Evolutionary conservation across 768 basidiomycete species (phyloP).

Genomic region (Boletus sensibilis): DNA sequence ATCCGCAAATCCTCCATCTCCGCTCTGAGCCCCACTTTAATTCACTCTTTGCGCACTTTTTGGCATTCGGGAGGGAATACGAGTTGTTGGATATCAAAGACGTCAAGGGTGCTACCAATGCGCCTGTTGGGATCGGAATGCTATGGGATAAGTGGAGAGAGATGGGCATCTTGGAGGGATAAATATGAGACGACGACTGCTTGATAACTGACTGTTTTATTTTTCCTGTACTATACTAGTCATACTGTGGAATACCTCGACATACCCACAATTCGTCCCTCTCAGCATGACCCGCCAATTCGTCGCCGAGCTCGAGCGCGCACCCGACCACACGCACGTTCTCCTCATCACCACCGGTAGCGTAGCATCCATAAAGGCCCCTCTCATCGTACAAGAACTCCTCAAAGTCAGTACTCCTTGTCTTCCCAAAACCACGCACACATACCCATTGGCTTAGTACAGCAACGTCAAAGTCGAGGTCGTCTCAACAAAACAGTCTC

Average conservation of each 20-base stretch:
- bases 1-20: slow-evolving; percentile 85
- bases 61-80: slow-evolving; percentile 94
- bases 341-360: slow-evolving; percentile 90
- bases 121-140: slow-evolving; percentile 68
- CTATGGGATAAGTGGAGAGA: slow-evolving; percentile 91
- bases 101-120: slow-evolving; percentile 64
- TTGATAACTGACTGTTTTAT: neutral
- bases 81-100: slow-evolving; percentile 89
- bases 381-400: slow-evolving; percentile 81
- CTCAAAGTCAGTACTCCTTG: slow-evolving; percentile 51
- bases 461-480: slow-evolving; percentile 76
- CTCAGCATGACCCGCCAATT: slow-evolving; percentile 20
- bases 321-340: slow-evolving; percentile 49
- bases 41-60: slow-evolving; percentile 95
- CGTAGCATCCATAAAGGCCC: slow-evolving; percentile 92
- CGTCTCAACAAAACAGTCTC: slow-evolving; percentile 73
- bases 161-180: slow-evolving; percentile 66
- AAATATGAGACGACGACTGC: neutral
- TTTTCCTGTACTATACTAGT: slow-evolving; percentile 16
- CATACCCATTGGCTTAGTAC: slow-evolving; percentile 48
- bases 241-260: neutral
- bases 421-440: neutral
- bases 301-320: slow-evolving; percentile 29
- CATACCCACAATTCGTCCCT: neutral
- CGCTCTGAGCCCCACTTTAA: slow-evolving; percentile 95